Evolutionary conservation across 495 filamentous ascomycete genomes (phyloP).

Genomic region (Geoglossum glabrum): DNA sequence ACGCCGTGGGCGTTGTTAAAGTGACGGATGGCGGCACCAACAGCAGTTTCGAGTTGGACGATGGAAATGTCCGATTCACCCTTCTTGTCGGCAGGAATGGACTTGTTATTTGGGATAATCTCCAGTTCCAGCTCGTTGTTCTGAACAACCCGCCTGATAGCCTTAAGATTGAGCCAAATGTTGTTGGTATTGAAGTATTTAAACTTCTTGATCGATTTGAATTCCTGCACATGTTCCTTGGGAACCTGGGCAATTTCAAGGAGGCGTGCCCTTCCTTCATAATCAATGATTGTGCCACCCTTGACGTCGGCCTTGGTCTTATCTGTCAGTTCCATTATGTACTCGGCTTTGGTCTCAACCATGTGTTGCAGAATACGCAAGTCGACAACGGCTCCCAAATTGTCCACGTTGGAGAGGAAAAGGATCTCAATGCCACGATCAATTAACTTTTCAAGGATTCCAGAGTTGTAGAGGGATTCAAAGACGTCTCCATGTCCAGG

Average conservation of each 20-base stretch:
- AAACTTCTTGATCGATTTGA: slow-evolving; percentile 99
- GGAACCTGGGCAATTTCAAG: slow-evolving; percentile 99
- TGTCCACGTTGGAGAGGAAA: slow-evolving; percentile 98
- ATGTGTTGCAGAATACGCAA: slow-evolving; percentile 97
- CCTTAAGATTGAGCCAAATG: slow-evolving; percentile 97
- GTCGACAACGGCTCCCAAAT: slow-evolving; percentile 93
- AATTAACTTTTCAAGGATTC: slow-evolving; percentile 89
- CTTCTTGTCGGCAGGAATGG: slow-evolving; percentile 97
- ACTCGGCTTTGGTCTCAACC: slow-evolving; percentile 85
- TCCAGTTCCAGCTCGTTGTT: slow-evolving; percentile 98
- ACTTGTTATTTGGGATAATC: slow-evolving; percentile 98
- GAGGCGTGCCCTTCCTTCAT: slow-evolving; percentile 86
- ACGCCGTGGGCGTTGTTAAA: slow-evolving; percentile 98
- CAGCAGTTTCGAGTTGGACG: slow-evolving; percentile 94
- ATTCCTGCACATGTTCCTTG: slow-evolving; percentile 98
- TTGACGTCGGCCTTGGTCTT: slow-evolving; percentile 99
- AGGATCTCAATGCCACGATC: slow-evolving; percentile 88
- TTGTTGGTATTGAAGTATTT: slow-evolving; percentile 99
- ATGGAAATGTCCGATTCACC: slow-evolving; percentile 95
- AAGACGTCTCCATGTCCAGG: slow-evolving; percentile 99
- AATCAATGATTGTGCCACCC: slow-evolving; percentile 99
- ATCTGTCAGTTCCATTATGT: slow-evolving; percentile 99
- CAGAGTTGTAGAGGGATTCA: slow-evolving; percentile 98
- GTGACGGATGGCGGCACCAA: slow-evolving; percentile 95
- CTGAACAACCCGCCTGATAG: slow-evolving; percentile 97